Evolutionary conservation across 2,329 filamentous ascomycete genomes (phyloP), one percentile per base, ranked within the genome.

Genomic region (Eutypella sp.): DNA sequence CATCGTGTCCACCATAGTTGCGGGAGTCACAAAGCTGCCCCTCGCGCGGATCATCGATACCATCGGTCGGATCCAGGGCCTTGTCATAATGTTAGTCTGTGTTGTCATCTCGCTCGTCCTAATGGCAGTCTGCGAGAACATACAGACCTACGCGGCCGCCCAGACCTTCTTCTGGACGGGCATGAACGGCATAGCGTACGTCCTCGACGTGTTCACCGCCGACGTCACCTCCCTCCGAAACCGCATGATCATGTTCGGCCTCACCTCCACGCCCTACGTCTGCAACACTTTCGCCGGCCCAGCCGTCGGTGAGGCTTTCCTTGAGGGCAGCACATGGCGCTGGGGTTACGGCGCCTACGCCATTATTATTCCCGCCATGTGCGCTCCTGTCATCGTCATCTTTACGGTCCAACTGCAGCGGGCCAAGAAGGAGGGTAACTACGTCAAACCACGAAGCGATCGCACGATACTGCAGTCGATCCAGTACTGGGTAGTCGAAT

Each of bases 71-170:
- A 54, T 63, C 0, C 59, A 68, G 48, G 64, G 63, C 3, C 68
- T 66, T 38, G 50, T 57, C 2, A 41, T 68, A 31, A 60, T 57
- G 40, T 48, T 68, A 11, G 40, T 55, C 4, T 46, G 69, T 27
- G 62, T 57, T 45, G 66, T 71, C 44, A 62, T 75, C 42, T 66
- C 69, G 7, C 45, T 81, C 49, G 68, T 79, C 41, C 67, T 84
- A 55, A 81, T 80, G 67, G 81, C 81, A n/a, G 67, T 69, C 0
- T 81, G 72, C 57, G 66, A 72, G 5, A 71, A 70, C 39, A 66
- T 80, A 19, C 64, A 71, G 29, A 73, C 71, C 1, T 82, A 62
- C 44, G 59, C 58, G 3, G 60, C 60, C 8, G 60, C 58, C 2
- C 55, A 46, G 18, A 40, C 37, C 4, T 78, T 84, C 48, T 82